A percentile compares a stretch with the other conserved stretches of the same genome.
Evolutionary conservation across 1,139 yeast genomes (phyloP).

Genomic region (Debaryomyces robertsiae): DNA sequence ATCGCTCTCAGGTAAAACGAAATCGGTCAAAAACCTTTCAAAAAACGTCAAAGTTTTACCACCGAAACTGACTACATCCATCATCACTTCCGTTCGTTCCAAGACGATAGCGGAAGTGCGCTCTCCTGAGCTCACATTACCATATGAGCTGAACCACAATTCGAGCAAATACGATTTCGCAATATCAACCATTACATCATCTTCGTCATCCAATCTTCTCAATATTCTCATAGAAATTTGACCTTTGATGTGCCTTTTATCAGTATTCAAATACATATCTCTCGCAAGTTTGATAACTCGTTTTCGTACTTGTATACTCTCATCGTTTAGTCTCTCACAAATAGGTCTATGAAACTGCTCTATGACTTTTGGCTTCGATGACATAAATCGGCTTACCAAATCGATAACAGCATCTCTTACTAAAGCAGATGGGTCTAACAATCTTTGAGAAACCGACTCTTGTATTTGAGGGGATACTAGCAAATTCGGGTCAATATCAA

Average conservation of each 20-base stretch:
- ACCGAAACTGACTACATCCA: slow-evolving; percentile 35
- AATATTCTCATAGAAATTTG: slow-evolving; percentile 54
- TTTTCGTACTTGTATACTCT: slow-evolving; percentile 65
- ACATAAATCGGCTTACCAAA: slow-evolving; percentile 55
- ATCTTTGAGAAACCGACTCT: slow-evolving; percentile 50
- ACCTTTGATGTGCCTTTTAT: slow-evolving; percentile 36
- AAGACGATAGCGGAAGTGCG: slow-evolving; percentile 6
- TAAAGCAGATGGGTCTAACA: slow-evolving; percentile 65
- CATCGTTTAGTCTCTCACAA: slow-evolving; percentile 55
- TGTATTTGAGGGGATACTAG: slow-evolving; percentile 53
- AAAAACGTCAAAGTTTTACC: slow-evolving; percentile 43
- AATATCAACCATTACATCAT: slow-evolving; percentile 52
- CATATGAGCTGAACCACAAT: slow-evolving; percentile 43
- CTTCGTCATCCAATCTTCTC: slow-evolving; percentile 68
- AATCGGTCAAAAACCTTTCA: slow-evolving; percentile 45
- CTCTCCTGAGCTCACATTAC: slow-evolving; percentile 7
- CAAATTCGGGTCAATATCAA: slow-evolving; percentile 54
- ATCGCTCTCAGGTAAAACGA: slow-evolving; percentile 33
- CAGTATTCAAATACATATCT: slow-evolving; percentile 45
- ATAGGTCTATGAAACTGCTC: slow-evolving; percentile 53
- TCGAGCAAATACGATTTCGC: slow-evolving; percentile 45
- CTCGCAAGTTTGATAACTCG: slow-evolving; percentile 58
- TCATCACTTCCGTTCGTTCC: slow-evolving; percentile 30
- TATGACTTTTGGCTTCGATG: slow-evolving; percentile 45
- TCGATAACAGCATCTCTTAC: slow-evolving; percentile 80